Base-by-base conservation (phyloP, 1,139 yeast species). In the Yamadazyma friedrichii region DNA sequence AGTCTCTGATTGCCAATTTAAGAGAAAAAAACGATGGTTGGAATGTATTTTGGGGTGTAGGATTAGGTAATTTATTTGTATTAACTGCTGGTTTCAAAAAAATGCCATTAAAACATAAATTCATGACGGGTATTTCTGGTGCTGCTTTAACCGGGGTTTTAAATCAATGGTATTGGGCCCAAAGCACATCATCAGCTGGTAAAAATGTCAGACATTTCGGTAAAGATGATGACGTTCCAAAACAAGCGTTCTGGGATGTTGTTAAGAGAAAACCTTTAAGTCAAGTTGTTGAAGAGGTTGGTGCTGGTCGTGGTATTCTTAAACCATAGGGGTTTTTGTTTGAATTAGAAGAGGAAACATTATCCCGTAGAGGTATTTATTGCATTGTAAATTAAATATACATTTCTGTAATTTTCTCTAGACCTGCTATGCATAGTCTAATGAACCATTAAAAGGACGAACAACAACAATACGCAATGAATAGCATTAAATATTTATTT, bases 221-320 rank as follows among this genome's bases (percentile, higher is more conserved):
- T 34, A 67, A 70, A 52, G 54, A 62, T 13, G 67, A 59, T 42
- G 67, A 63, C n/a, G 53, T 53, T 33, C 61, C 59, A 44, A 76
- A 77, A 59, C 93, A 84, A 65, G 81, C 82, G 30, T 85, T 85
- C 68, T 87, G 91, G 89, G 94, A 86, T 51, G 82, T 83, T 35
- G 80, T 82, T 64, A 80, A 82, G 68, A 82, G 95, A 72, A 79
- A 88, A 59, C 95, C 95, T 20, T 67, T 87, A 53, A 80, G 89
- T 28, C 91, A 86, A 65, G 86, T 95, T 15, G 76, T 84, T 31
- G 85, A 80, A 49, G 84, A 82, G 55, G 73, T 87, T 54, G 95
- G 95, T 45, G 79, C 67, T 50, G 83, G 83, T 42, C 70, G 83
- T 59, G 83, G 83, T 51, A 73, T 78, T 39, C 56, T 64, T 42